phyloP scores from a whole-genome alignment of 352 stramenopile genomes.

The Phytophthora tentaculata region DNA sequence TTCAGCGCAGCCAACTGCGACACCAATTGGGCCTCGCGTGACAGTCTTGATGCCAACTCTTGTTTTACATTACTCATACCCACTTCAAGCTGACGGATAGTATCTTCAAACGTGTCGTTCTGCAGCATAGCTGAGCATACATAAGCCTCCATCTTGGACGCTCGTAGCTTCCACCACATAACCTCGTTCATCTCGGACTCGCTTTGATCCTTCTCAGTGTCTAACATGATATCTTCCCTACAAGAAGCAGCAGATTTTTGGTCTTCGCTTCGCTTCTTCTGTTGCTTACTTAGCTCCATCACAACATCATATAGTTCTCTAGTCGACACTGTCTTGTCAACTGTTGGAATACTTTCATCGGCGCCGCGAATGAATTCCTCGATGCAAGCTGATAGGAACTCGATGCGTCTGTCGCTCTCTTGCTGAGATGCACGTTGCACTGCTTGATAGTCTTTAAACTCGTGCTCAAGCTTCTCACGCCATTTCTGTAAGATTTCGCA shows the following conservation, averaged over 20 bases:
- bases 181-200: constrained; percentile 8
- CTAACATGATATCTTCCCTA: background rate
- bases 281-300: constrained; percentile 25
- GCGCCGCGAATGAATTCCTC: constrained; percentile 47
- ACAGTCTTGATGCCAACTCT: constrained; percentile 43
- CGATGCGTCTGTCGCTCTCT: constrained; percentile 50
- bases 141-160: constrained; percentile 44
- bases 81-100: constrained; percentile 43
- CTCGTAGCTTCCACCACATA: constrained; percentile 41
- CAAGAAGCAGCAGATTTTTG: background rate
- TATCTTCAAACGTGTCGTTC: constrained; percentile 62
- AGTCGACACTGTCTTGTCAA: constrained; percentile 25
- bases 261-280: background rate
- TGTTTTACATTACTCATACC: constrained; percentile 44
- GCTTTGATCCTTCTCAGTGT: background rate
- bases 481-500: constrained; percentile 18
- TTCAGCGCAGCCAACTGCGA: constrained; percentile 37
- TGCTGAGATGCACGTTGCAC: constrained; percentile 25
- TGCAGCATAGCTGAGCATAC: constrained; percentile 41
- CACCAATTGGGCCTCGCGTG: constrained; percentile 31
- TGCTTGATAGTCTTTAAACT: constrained; percentile 45
- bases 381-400: constrained; percentile 51
- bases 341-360: constrained; percentile 9
- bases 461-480: constrained; percentile 33
- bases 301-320: constrained; percentile 51